Conservation (phyloP, 108 stramenopile species). For the Discostella stelligeroides region DNA sequence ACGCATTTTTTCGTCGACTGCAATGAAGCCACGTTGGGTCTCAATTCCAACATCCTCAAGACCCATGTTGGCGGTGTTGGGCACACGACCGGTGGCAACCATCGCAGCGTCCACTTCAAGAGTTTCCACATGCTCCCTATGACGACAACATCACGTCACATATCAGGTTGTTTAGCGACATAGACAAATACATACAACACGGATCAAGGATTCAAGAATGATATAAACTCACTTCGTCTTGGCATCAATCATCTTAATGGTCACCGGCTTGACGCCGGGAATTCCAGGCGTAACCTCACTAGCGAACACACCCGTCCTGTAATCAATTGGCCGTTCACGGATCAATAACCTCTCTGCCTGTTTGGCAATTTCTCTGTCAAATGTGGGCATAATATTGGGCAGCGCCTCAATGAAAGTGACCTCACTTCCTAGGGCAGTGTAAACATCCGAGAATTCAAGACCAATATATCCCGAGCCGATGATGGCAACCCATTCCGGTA, state of each 20-base stretch:
- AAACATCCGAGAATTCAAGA: constrained; percentile 97
- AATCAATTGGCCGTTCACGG: constrained; percentile 92
- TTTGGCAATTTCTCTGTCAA: constrained; percentile 97
- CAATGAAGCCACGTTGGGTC: constrained; percentile 94
- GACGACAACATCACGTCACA: too few relatives aligned
- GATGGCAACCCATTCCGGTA: constrained; percentile 98
- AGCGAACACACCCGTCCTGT: constrained; percentile 92
- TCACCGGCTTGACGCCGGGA: constrained; percentile 95
- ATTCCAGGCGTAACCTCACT: constrained; percentile 95
- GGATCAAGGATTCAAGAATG: not conserved
- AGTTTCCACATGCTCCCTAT: constrained; percentile 94
- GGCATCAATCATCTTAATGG: constrained; percentile 99
- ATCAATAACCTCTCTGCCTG: constrained; percentile 95
- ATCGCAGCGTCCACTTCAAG: constrained; percentile 97
- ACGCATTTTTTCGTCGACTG: constrained; percentile 95
- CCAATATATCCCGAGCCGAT: constrained; percentile 99
- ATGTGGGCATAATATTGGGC: constrained; percentile 94
- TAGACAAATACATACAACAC: not conserved
- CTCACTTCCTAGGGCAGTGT: constrained; percentile 96
- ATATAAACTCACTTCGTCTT: constrained; percentile 85
- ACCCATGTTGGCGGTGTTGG: constrained; percentile 94
- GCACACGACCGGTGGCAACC: constrained; percentile 98
- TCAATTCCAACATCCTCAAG: constrained; percentile 90
- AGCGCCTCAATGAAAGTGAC: constrained; percentile 98
- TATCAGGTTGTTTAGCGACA: too few relatives aligned